A percentile compares a stretch with the other conserved stretches of the same genome.
Conservation (phyloP, 2,329 filamentous ascomycete genomes). For the Emergomyces pasteurianus region DNA sequence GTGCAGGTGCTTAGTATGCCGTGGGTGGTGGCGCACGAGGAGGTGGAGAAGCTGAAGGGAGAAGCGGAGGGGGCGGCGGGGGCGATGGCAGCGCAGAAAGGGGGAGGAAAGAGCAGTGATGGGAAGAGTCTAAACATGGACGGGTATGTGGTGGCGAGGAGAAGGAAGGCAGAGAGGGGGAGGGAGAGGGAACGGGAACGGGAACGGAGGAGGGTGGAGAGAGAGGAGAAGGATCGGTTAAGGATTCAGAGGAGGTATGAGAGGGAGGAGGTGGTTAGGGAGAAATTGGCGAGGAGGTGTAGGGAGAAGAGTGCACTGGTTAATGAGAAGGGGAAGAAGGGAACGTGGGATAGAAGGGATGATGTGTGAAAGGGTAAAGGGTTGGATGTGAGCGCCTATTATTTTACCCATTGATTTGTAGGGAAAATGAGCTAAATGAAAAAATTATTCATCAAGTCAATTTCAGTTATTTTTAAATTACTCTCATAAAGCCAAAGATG, state of each 20-base stretch:
- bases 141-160: conserved; percentile 29
- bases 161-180: conserved; percentile 30
- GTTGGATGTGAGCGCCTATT: not conserved
- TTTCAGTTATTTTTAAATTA: not conserved
- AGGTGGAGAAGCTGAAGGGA: conserved; percentile 32
- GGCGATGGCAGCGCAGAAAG: conserved; percentile 19
- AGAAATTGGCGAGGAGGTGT: conserved; percentile 21
- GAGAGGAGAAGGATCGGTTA: conserved; percentile 26
- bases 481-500: no score
- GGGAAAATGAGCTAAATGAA: not conserved
- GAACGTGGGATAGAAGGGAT: not conserved
- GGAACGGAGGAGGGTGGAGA: conserved; percentile 25
- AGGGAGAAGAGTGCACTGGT: conserved; percentile 19
- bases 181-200: conserved; percentile 30
- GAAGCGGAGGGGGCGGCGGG: conserved; percentile 29
- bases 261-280: conserved; percentile 31
- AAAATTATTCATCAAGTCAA: not conserved
- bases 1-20: conserved; percentile 39
- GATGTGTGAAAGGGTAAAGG: not conserved
- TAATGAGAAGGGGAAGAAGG: conserved; percentile 12
- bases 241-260: conserved; percentile 20
- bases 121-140: conserved; percentile 29
- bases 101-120: conserved; percentile 33
- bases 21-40: conserved; percentile 38
- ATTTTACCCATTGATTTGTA: not conserved